phyloP scores from a whole-genome alignment of 345 rosid genomes.

The Arabidopsis thaliana region DNA sequence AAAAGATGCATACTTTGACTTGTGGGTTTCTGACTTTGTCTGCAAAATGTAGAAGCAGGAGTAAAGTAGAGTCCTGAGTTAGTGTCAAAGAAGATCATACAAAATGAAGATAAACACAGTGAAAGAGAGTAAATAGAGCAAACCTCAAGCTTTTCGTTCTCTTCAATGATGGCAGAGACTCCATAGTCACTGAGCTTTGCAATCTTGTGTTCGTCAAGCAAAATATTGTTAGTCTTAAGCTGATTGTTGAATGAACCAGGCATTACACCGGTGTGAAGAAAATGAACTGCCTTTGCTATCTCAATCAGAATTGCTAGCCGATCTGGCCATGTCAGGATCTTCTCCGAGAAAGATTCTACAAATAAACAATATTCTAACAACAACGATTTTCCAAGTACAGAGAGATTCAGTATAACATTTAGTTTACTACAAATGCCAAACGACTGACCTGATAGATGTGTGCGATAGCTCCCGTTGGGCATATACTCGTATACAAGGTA shows the following conservation, averaged over 20 bases:
- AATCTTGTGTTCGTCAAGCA: constrained; percentile 86
- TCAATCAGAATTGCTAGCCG: constrained; percentile 81
- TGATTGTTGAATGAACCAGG: constrained; percentile 77
- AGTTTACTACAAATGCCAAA: constrained; percentile 18
- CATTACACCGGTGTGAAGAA: constrained; percentile 84
- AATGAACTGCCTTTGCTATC: constrained; percentile 94
- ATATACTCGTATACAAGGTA: constrained; percentile 83
- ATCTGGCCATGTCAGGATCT: constrained; percentile 82
- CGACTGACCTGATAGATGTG: constrained; percentile 76
- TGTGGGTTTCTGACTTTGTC: constrained; percentile 70
- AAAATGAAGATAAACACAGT: constrained; percentile 14
- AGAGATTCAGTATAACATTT: background rate
- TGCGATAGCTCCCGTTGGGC: constrained; percentile 67
- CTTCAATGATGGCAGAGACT: constrained; percentile 69
- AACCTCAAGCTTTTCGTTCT: constrained; percentile 75
- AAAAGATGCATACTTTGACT: constrained; percentile 56
- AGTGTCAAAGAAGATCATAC: constrained; percentile 23
- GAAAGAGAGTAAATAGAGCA: constrained; percentile 17
- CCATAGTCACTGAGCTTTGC: constrained; percentile 99
- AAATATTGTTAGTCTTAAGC: constrained; percentile 75
- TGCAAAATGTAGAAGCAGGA: constrained; percentile 44
- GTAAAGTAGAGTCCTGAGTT: constrained; percentile 6
- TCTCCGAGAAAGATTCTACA: constrained; percentile 74
- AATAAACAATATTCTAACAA: background rate
- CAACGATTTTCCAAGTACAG: constrained; percentile 24